Base-by-base conservation (phyloP, 1,284 basidiomycete genomes). In the Cystobasidiaceae sp. region DNA sequence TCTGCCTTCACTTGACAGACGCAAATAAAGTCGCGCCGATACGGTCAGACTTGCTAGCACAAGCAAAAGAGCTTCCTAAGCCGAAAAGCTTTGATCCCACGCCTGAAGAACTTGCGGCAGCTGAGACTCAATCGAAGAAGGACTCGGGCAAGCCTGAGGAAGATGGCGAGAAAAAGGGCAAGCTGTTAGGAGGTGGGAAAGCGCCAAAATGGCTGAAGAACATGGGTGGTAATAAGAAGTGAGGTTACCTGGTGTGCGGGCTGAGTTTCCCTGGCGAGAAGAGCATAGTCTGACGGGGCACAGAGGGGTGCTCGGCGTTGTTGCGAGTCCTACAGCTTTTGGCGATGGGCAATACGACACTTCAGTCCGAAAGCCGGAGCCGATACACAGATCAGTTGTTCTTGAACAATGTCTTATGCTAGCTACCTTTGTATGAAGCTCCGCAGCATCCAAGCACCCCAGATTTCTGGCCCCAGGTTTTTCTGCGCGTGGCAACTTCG, bases 121-220 rank as follows among this genome's bases (percentile, higher is more conserved):
- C 37, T 25, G 49, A 62, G 15, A 51, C 37, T 25, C 27, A 15
- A 21, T 45, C 33, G 19, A 28, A 34, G 4, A 32, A 33, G 30
- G 30, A 37, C 13, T 37, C 33, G 2, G 33, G 41, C 27, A 48
- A 51, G 11, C 44, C 37, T 8, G n/a, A 51, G 27, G 30, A 45
- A 5, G 50, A 54, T 17, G 9, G 17, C 8, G 45, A 51, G 23
- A 28, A 30, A 9, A 62, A 62, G 44, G 60, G 60, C 3, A 62
- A 62, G n/a, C 19, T 39, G 34, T 30, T 69, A 50, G 54, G 71
- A 27, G 68, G 81, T 67, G 83, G 81, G 76, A 88, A 88, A 78
- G 78, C 87, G 66, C 85, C 88, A 3, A 89, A 88, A 73, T 89
- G 87, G 86, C 74, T 90, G 33, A 88, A 82, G 81, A 74, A 79